Evolutionary conservation across 2,329 filamentous ascomycete genomes (phyloP).

Genomic region (Colletotrichum acutatum): DNA sequence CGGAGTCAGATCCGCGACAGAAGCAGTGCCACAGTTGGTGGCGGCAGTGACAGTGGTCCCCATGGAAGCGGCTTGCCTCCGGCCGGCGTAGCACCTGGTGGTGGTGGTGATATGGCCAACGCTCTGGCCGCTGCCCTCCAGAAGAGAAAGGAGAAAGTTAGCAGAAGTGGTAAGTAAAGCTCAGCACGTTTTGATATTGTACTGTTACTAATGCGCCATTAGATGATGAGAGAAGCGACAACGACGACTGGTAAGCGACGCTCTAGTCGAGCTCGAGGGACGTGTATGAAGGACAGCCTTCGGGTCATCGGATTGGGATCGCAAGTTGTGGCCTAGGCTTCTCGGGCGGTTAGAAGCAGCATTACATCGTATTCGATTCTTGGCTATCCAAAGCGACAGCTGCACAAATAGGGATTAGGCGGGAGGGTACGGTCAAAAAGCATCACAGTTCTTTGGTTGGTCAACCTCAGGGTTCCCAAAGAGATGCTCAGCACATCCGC

Average conservation of each 20-base stretch:
- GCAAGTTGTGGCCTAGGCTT: not conserved
- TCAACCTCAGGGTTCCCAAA: not conserved
- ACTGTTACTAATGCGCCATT: conserved; percentile 14
- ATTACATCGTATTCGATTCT: conserved; percentile 12
- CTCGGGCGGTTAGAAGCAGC: not conserved
- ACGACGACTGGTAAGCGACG: conserved; percentile 74
- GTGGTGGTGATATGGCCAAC: conserved; percentile 79
- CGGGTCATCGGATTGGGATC: not conserved
- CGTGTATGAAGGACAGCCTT: not conserved
- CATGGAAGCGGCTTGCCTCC: conserved; percentile 63
- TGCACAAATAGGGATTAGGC: conserved; percentile 5
- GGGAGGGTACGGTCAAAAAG: not conserved
- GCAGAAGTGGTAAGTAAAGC: conserved; percentile 84
- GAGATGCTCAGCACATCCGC: not conserved
- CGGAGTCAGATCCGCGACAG: conserved; percentile 76
- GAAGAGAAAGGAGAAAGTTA: conserved; percentile 92
- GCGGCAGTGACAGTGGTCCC: conserved; percentile 57
- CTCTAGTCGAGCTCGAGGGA: not conserved
- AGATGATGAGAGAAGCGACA: conserved; percentile 81
- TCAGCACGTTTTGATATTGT: conserved; percentile 14
- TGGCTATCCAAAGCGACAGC: not conserved
- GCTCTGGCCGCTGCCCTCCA: conserved; percentile 82
- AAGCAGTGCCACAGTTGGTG: conserved; percentile 68
- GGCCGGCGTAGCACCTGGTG: conserved; percentile 60
- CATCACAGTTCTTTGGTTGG: not conserved